Conservation (phyloP, 441 rosid genomes). For the Erysimum cheiri region DNA sequence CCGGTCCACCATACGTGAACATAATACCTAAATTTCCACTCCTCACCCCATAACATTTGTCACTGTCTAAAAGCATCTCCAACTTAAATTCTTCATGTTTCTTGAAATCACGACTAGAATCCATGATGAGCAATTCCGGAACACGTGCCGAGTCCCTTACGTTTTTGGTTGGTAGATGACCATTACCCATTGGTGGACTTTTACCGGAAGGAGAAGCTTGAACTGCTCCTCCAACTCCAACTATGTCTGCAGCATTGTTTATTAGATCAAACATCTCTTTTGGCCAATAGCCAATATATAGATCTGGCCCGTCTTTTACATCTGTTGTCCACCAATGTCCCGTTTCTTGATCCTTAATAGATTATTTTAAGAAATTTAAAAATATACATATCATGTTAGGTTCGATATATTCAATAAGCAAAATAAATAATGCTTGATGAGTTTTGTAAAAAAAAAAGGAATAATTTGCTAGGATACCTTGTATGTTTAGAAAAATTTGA, state of each 20-base stretch:
- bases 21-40: background rate
- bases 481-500: too few species aligned
- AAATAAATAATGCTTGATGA: too few species aligned
- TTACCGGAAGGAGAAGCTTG: background rate
- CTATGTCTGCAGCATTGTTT: background rate
- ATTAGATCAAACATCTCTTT: background rate
- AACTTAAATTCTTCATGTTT: background rate
- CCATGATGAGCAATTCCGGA: background rate
- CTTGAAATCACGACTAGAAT: background rate
- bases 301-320: background rate
- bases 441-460: too few species aligned
- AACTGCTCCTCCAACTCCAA: background rate
- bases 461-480: too few species aligned
- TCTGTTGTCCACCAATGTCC: constrained; percentile 4
- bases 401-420: background rate
- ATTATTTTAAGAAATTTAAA: background rate
- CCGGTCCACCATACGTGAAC: constrained; percentile 30
- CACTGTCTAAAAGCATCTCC: background rate
- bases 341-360: background rate
- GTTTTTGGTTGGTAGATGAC: background rate
- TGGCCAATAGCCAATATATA: background rate
- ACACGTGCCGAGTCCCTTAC: background rate
- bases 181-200: constrained; percentile 9
- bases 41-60: background rate
- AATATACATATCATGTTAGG: background rate